These are phyloP conservation scores for Arthroderma sp. DNA, from an alignment of 2,329 filamentous ascomycete genomes.

Conservation along the genomic window DNA sequence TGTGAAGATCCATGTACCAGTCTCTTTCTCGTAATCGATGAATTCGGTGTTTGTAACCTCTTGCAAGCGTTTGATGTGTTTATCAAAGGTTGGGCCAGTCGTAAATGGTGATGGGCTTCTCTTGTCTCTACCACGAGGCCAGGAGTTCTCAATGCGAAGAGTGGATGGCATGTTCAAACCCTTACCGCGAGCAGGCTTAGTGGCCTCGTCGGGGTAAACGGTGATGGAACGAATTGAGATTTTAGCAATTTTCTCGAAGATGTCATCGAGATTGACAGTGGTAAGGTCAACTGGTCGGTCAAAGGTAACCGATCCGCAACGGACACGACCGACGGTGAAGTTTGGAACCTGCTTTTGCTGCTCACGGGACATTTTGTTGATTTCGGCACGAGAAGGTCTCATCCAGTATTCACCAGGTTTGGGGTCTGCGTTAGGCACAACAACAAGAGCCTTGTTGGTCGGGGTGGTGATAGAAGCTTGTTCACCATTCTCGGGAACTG, in stretches of 20 bases:
- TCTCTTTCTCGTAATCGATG: constrained; percentile 63
- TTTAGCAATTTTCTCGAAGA: constrained; percentile 64
- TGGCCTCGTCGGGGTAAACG: constrained; percentile 63
- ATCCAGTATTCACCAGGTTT: constrained; percentile 77
- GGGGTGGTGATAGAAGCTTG: constrained; percentile 41
- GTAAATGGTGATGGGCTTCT: constrained; percentile 45
- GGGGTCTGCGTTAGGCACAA: constrained; percentile 33
- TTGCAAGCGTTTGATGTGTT: constrained; percentile 72
- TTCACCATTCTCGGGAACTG: constrained; percentile 54
- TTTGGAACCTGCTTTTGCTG: constrained; percentile 62
- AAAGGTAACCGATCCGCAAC: constrained; percentile 73
- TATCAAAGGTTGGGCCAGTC: constrained; percentile 55
- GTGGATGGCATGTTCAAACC: constrained; percentile 84
- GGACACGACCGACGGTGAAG: constrained; percentile 71
- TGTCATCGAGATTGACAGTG: constrained; percentile 63
- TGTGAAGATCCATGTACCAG: constrained; percentile 77
- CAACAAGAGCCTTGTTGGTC: constrained; percentile 23
- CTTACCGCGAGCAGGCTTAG: constrained; percentile 74
- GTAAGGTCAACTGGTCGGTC: constrained; percentile 71
- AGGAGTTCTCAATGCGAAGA: constrained; percentile 84
- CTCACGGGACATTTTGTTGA: constrained; percentile 66
- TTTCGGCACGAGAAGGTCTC: constrained; percentile 59
- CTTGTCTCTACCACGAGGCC: constrained; percentile 61
- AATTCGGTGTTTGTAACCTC: constrained; percentile 71
- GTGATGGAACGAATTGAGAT: constrained; percentile 70